Evolutionary conservation across 2,329 filamentous ascomycete genomes (phyloP), one percentile per base, ranked within the genome.

Genomic region (Coniochaeta ligniaria): DNA sequence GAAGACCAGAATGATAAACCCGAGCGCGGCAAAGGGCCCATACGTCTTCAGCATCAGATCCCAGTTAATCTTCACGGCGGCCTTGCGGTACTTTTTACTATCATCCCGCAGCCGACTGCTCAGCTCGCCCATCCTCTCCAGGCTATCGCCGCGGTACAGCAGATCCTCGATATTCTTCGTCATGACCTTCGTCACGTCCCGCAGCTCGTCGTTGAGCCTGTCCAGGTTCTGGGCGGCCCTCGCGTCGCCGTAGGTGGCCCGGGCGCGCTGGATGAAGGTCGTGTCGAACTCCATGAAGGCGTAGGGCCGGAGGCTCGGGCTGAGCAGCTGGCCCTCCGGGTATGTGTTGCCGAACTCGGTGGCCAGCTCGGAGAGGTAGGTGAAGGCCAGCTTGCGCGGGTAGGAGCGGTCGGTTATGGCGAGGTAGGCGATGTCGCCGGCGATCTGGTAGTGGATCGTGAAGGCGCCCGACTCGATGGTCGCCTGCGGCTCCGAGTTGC

Each of bases 111-210:
- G 76, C 63, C 94, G 81, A 60, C 86, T 89, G 69, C 90, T 96
- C 72, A 97, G 89, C 78, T 98, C 94, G 63, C 95, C 94, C 95
- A 99, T 99, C 70, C 92, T 85, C 78, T 99, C 95, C 67, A 99
- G 77, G 69, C 88, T 95, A 73, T 99, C 95, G 31, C 95, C 95
- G 63, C 96, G 83, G 74, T 99, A 99, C 59, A 99, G 80, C 71
- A 99, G 78, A 74, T 99, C 95, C 80, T 99, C 95, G 67, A 99
- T 98, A 75, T 99, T 99, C 85, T 98, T 98, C 60, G 93, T 98
- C 96, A 99, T 99, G 71, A 99, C 93, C 78, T 97, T 93, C 1
- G 95, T 98, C 60, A 99, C 96, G 76, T 98, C 95, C 74, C 93
- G 89, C 66, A 99, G 84, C 82, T 99, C 96, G 72, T 97, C 92